Base-by-base conservation (phyloP, 352 stramenopile species). In the Pythium grandisporangium region DNA sequence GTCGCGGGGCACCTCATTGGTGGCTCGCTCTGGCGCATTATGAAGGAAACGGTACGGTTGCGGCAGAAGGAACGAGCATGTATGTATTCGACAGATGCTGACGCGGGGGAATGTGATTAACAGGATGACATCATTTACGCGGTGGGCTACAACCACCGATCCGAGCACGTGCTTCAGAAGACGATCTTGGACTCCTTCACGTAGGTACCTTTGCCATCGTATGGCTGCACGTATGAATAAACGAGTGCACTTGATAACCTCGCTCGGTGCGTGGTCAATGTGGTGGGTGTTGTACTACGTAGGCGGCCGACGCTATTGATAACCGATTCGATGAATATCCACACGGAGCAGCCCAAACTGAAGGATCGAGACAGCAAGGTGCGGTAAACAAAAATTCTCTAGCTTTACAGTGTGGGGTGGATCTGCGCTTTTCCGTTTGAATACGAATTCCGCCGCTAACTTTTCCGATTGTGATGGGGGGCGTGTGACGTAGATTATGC, bases 1-100 rank as follows among this genome's bases (percentile, higher is more conserved):
- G 72, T 95, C 8, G 89, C 92, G 4, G 95, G 92, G 12, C 90
- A 98, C 55, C 67, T 97, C 25, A 96, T 98, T 32, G 95, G 95
- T 7, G 95, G 91, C 5, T 92, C 89, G 29, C 95, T 97, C 48
- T 98, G 85, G 73, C 75, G 88, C 51, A 86, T 98, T 20, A 64
- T 87, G 50, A 96, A 98, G 63, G 93, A 98, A 56, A 97, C 93
- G 40, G 81, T 92, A 29, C 13, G 41, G 1, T 14, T 26, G 29
- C 26, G 20, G 6, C 40, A 25, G 29, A n/a, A 35, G n/a, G n/a
- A n/a, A n/a, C n/a, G n/a, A n/a, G n/a, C n/a, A n/a, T n/a, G n/a
- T n/a, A n/a, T n/a, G n/a, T n/a, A n/a, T n/a, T n/a, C n/a, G n/a
- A n/a, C n/a, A n/a, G n/a, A n/a, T n/a, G n/a, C n/a, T n/a, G n/a